phyloP scores from a whole-genome alignment of 164 flowering plant genomes.

The Paratinospora sagittata region DNA sequence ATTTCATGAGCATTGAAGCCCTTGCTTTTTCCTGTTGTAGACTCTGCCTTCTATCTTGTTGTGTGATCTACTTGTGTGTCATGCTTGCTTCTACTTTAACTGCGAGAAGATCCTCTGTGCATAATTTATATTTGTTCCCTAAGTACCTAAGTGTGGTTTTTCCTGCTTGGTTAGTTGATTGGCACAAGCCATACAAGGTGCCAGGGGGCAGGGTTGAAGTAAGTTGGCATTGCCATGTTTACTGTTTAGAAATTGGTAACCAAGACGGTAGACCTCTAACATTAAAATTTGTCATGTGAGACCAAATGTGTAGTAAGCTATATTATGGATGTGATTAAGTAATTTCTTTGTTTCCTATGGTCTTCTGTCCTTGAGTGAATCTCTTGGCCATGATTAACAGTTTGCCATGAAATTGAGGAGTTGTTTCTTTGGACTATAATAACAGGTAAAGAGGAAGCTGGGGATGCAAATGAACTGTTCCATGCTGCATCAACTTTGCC shows the following conservation, averaged over 20 bases:
- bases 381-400: neutral
- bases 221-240: no score
- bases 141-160: neutral
- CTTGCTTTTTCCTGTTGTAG: neutral
- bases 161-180: neutral
- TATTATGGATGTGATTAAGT: no score
- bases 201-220: no score
- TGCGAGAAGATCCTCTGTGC: neutral
- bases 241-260: no score
- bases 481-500: conserved; percentile 25
- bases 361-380: neutral
- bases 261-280: no score
- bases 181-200: no score
- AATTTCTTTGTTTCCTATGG: neutral
- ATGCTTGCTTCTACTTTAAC: neutral
- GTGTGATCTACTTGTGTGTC: neutral
- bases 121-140: neutral
- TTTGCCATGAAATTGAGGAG: neutral
- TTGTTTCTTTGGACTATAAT: conserved; percentile 10
- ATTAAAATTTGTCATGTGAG: no score
- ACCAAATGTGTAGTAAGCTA: no score
- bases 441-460: conserved; percentile 45
- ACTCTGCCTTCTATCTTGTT: neutral
- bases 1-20: neutral
- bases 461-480: conserved; percentile 25